Base-by-base conservation (phyloP, 2,329 filamentous ascomycete species). In the Claviceps arundinis region DNA sequence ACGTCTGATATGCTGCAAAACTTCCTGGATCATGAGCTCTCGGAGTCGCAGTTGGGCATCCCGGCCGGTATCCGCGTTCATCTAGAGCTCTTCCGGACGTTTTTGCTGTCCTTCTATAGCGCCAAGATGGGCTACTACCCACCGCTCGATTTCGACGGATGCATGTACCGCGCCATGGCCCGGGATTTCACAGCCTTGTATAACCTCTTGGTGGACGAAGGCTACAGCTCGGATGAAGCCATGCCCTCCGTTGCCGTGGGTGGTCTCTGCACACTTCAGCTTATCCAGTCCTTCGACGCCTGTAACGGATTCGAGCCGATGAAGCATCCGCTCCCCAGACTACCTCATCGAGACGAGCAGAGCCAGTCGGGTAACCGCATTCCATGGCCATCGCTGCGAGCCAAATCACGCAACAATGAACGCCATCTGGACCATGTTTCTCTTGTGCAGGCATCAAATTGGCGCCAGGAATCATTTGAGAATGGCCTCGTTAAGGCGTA, bases 1-100 rank as follows among this genome's bases (percentile, higher is more conserved):
- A 78, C 80, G 0, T 75, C 77, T 1, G 65, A 63, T 47, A 80
- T 80, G 60, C 66, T 93, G 2, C 70, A 71, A n/a, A 77, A 71
- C 6, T 89, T 93, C 60, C 74, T 90, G 6, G 78, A 84, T 47
- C 77, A 86, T 30, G 85, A 89, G 55, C 69, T 90, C 3, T 84
- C 82, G 0, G 74, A 84, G 47, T 68, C 79, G 1, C 70, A 82
- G 50, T 68, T 89, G n/a, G 84, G 83, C 2, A 72, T 90, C 1
- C 72, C 81, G 1, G 65, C 73, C 1, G 77, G 74, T 0, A 76
- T 80, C 4, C 72, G 82, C 56, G 73, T 77, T 3, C 87, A 93
- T 59, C 74, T 91, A 1, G 81, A 89, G 55, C 77, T 78, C 1
- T 91, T 91, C 63, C 75, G 86, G 47, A 75, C 77, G 8, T 86